phyloP scores from a whole-genome alignment of 2,329 filamentous ascomycete species.

The Aspergillus novoparasiticus region DNA sequence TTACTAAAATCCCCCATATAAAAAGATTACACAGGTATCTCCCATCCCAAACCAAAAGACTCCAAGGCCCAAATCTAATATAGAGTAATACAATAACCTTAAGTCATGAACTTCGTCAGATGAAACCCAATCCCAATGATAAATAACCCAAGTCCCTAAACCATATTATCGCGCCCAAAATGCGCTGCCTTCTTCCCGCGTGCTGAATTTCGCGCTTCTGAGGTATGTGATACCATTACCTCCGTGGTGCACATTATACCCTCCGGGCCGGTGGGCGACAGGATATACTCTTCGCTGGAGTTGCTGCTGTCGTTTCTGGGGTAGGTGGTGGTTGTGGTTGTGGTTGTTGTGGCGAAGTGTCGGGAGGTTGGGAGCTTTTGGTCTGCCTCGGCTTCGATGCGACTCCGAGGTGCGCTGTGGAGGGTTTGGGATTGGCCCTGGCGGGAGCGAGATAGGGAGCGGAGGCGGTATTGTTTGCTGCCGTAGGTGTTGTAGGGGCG shows the following conservation, averaged over 20 bases:
- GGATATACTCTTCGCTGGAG: constrained; percentile 18
- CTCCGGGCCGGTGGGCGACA: not conserved
- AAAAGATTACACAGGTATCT: not conserved
- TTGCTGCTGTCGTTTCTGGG: constrained; percentile 4
- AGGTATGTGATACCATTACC: constrained; percentile 9
- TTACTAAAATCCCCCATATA: not conserved
- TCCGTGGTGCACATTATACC: constrained; percentile 18
- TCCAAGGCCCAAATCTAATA: not conserved
- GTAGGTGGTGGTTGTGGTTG: not conserved
- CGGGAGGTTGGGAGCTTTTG: not conserved
- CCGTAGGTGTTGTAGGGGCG: constrained; percentile 15
- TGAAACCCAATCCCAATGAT: not conserved
- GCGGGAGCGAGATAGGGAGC: constrained; percentile 12
- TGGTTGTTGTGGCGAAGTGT: not conserved
- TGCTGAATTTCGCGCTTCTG: not conserved
- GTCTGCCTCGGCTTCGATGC: not conserved
- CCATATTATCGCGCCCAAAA: not conserved
- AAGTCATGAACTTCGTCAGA: not conserved
- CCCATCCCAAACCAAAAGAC: not conserved
- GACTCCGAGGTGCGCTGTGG: not conserved
- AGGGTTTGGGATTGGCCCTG: not conserved
- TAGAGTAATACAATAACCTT: not conserved
- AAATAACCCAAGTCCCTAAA: not conserved
- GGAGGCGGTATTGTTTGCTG: constrained; percentile 16
- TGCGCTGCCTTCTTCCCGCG: not conserved